Evolutionary conservation across 257 asterid species (phyloP), one percentile per base, ranked within the genome.

Genomic region (Rubia yunnanensis): DNA sequence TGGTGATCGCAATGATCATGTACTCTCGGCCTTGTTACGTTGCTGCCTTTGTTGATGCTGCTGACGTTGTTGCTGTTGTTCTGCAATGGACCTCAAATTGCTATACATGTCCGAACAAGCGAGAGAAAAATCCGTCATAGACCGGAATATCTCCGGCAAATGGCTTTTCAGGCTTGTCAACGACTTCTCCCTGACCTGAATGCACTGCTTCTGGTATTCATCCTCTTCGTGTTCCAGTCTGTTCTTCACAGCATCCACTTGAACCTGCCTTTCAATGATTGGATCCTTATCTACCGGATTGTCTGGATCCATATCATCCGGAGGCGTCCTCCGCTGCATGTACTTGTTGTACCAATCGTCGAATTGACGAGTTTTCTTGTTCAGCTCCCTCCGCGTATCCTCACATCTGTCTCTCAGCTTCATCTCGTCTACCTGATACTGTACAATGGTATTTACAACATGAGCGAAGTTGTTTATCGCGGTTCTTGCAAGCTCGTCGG

Each of bases 91-190:
- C 81, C 80, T 83, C 78, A 92, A 79, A 46, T 79, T 68, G 61
- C 83, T 74, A 66, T 87, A 87, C 96, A 89, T 92, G 49, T 85
- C 95, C 38, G 98, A 85, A 74, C 94, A 87, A 66, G 89, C 92
- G 38, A 83, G 86, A 10, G 98, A 87, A 73, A 84, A 89, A 57
- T 84, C 91, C 0, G 89, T 79, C 78, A 87, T 57, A 0, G 88
- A 83, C 71, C 77, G 69, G 18, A 92, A 89, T 27, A 92, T 85
- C 64, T 84, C 91, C 0, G 98, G 98, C 82, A 92, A 71, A 57
- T 85, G 83, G 82, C 78, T 85, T 72, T 81, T 92, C 68, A 92
- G 74, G 53, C 88, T 89, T 65, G 83, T 70, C 67, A 92, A 76
- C 18, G 96, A 84, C 73, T 89, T 89, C 63, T 85, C 86, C 68